Evolutionary conservation across 768 basidiomycete species (phyloP), one percentile per base, ranked within the genome.

Genomic region (Kockovaella imperatae): DNA sequence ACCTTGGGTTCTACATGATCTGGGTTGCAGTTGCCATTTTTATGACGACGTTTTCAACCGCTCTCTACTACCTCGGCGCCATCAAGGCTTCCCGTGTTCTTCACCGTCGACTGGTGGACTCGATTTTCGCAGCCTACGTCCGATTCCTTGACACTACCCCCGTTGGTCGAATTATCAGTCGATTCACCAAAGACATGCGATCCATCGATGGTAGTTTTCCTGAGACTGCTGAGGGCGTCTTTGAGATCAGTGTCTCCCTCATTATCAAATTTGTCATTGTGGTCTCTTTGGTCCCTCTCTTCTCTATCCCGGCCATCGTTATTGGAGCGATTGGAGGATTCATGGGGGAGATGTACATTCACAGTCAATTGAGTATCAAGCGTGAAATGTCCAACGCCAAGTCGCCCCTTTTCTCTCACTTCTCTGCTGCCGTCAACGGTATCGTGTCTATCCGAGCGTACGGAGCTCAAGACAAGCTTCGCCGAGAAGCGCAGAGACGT

Each of bases 371-470:
- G 14, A 73, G 75, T 11, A 75, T 79, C 50, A 80, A 80, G 68
- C 73, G 79, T 17, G 77, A 79, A 62, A 76, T 77, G 76, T 77
- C 75, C 35, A 77, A 77, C 45, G 72, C 74, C 3, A 74, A 75
- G 39, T 71, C 76, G 6, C 79, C 79, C 0, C 73, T 79, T 2
- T 71, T 77, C 42, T 75, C 74, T 15, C 76, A 77, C 65, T 72
- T 80, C 67, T 74, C 78, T 42, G 75, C 82, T 56, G 75, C 82
- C 1, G 77, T 85, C 30, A 69, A 75, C 50, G 83, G 83, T 5
- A 55, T 60, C 47, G 74, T 72, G 2, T 69, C 81, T 6, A 80
- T 86, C 47, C 75, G 83, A 20, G 83, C 83, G 0, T 86, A 81
- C 60, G 78, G 79, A 3, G 80, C 78, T 5, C 75, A 83, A 68